These are phyloP conservation scores for Pichia rugopelliculosa DNA, from an alignment of 805 yeast species.

Conservation along the genomic window DNA sequence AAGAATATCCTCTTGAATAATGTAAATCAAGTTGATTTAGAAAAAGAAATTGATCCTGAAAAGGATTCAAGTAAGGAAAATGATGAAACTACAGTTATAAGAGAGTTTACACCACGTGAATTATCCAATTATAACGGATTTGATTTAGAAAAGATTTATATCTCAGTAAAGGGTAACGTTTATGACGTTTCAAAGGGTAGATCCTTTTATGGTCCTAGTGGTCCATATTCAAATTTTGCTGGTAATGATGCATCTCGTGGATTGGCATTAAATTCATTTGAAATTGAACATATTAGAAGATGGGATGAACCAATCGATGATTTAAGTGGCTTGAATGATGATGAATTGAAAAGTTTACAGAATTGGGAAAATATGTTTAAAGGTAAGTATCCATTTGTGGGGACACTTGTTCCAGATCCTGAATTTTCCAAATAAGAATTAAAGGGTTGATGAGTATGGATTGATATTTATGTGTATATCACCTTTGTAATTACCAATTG, in stretches of 20 bases:
- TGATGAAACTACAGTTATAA: conserved; percentile 24
- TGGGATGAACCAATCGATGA: conserved; percentile 74
- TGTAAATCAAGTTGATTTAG: conserved; percentile 17
- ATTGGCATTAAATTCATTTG: conserved; percentile 82
- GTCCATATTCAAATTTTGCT: conserved; percentile 90
- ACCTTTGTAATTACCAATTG: too few relatives aligned
- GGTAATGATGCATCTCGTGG: conserved; percentile 96
- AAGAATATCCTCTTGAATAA: conserved; percentile 19
- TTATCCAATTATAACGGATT: conserved; percentile 73
- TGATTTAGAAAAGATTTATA: conserved; percentile 70
- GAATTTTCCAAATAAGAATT: neutral
- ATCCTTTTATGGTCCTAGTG: conserved; percentile 90
- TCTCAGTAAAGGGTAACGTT: conserved; percentile 81
- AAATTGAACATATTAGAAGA: conserved; percentile 51
- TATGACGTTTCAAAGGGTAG: conserved; percentile 78
- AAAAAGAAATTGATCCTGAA: conserved; percentile 21
- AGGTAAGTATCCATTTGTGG: conserved; percentile 75
- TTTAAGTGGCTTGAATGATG: conserved; percentile 49
- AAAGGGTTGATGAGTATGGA: neutral
- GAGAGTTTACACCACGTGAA: conserved; percentile 64
- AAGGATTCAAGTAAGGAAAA: conserved; percentile 7
- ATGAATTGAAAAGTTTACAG: conserved; percentile 60
- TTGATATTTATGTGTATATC: too few relatives aligned
- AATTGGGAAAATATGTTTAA: conserved; percentile 83
- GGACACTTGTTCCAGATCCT: conserved; percentile 48